phyloP scores from a whole-genome alignment of 2,329 filamentous ascomycete species.

The Phaeosphaeria sp. region DNA sequence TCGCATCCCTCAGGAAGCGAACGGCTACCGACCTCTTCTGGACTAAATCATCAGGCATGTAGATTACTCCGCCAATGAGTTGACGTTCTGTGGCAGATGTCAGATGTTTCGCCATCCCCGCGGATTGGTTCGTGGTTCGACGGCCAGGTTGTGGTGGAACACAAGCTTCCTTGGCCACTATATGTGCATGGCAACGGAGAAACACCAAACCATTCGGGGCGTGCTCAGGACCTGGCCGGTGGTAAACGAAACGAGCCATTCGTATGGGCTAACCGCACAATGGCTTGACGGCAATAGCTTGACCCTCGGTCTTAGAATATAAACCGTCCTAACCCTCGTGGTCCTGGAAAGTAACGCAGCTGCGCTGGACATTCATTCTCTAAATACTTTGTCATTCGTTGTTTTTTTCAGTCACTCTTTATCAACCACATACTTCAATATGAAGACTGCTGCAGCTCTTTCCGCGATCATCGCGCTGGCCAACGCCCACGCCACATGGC shows the following conservation, averaged over 20 bases:
- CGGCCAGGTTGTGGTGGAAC: constrained; percentile 11
- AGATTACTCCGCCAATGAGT: constrained; percentile 26
- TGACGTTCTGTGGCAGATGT: constrained; percentile 11
- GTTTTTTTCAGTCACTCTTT: constrained; percentile 33
- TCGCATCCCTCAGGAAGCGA: constrained; percentile 16
- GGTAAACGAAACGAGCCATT: constrained; percentile 36
- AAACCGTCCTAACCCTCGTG: constrained; percentile 21
- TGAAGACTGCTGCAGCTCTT: constrained; percentile 37
- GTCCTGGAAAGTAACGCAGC: constrained; percentile 28
- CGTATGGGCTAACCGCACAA: constrained; percentile 23
- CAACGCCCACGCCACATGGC: constrained; percentile 38
- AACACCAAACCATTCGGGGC: constrained; percentile 24
- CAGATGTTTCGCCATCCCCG: constrained; percentile 15
- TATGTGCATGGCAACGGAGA: constrained; percentile 27
- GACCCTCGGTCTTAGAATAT: constrained; percentile 21
- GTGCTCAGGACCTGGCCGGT: constrained; percentile 24
- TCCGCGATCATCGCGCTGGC: constrained; percentile 34
- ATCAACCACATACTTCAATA: constrained; percentile 25
- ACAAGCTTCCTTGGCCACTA: constrained; percentile 24
- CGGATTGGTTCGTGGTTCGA: constrained; percentile 10
- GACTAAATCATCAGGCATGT: constrained; percentile 17
- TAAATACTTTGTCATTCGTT: constrained; percentile 24
- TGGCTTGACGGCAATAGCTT: constrained; percentile 22
- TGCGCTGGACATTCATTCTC: constrained; percentile 41
- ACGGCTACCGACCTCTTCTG: constrained; percentile 18